Percentiles rank a stretch among this genome's conserved stretches.
Conservation (phyloP, 1,284 basidiomycete species). For the Amylostereum areolatum region DNA sequence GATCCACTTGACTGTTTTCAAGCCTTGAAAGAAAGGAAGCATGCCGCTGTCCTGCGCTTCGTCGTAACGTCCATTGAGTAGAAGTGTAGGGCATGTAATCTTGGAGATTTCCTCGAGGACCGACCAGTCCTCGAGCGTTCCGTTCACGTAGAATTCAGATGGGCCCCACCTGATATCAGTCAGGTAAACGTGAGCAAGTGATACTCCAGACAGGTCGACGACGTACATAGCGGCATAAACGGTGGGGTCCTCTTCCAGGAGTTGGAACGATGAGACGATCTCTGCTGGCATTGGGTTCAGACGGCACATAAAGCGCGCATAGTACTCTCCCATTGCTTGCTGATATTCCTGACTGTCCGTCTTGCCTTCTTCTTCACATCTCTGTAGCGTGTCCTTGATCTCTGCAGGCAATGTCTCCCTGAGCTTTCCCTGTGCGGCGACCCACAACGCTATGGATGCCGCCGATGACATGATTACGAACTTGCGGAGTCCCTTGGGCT, state of each 20-base stretch:
- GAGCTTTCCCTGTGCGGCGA: background rate
- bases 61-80: constrained; percentile 47
- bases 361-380: constrained; percentile 41
- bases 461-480: constrained; percentile 32
- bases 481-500: constrained; percentile 32
- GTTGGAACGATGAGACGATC: constrained; percentile 20
- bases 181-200: too few species aligned
- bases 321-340: constrained; percentile 37
- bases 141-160: constrained; percentile 42
- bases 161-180: constrained; percentile 44
- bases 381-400: constrained; percentile 16
- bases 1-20: constrained; percentile 29
- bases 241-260: constrained; percentile 37
- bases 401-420: constrained; percentile 10
- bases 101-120: constrained; percentile 37
- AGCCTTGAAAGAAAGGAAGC: constrained; percentile 36
- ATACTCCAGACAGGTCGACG: too few species aligned
- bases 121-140: constrained; percentile 43
- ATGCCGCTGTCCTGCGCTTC: constrained; percentile 41
- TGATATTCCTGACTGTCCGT: constrained; percentile 39
- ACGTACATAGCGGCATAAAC: constrained; percentile 42
- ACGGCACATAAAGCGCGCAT: constrained; percentile 37
- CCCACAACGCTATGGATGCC: constrained; percentile 20
- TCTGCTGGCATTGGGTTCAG: constrained; percentile 37
- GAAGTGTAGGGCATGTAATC: constrained; percentile 41